These are phyloP conservation scores for Coleophoma eucalyptorum DNA, from an alignment of 2,329 filamentous ascomycete genomes.

Conservation along the genomic window DNA sequence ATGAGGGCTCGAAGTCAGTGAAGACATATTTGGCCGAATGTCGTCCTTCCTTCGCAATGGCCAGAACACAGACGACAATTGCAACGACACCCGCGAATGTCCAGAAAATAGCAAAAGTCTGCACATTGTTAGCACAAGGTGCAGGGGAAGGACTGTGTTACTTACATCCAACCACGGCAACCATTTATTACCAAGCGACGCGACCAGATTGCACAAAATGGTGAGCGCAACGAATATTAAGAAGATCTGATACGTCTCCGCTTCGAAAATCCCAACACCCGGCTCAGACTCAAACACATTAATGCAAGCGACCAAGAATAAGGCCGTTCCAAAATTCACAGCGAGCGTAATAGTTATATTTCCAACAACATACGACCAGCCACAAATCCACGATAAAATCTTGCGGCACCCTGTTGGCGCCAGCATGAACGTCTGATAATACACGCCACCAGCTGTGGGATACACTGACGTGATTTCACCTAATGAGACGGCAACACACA, in stretches of 20 bases:
- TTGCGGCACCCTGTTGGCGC: conserved; percentile 54
- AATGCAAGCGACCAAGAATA: conserved; percentile 50
- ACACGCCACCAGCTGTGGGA: conserved; percentile 70
- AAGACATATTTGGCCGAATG: conserved; percentile 58
- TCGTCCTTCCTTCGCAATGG: conserved; percentile 60
- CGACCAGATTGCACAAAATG: conserved; percentile 44
- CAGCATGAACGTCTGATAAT: conserved; percentile 75
- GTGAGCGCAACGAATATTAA: conserved; percentile 46
- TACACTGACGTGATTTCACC: conserved; percentile 74
- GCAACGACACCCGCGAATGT: conserved; percentile 68
- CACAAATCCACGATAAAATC: conserved; percentile 64
- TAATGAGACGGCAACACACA: conserved; percentile 65
- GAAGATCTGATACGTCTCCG: conserved; percentile 40
- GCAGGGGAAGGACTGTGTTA: conserved; percentile 12
- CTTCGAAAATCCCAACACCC: conserved; percentile 41
- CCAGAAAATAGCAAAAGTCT: conserved; percentile 72
- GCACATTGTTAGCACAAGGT: conserved; percentile 1
- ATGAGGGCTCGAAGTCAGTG: conserved; percentile 62
- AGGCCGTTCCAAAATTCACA: conserved; percentile 62
- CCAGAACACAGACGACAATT: conserved; percentile 59
- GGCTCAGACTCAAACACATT: conserved; percentile 47
- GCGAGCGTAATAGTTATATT: conserved; percentile 76
- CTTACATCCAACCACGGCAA: conserved; percentile 63
- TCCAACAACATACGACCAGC: conserved; percentile 71
- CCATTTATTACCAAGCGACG: conserved; percentile 48